phyloP scores from a whole-genome alignment of 768 basidiomycete genomes.

The Cubamyces sp. region DNA sequence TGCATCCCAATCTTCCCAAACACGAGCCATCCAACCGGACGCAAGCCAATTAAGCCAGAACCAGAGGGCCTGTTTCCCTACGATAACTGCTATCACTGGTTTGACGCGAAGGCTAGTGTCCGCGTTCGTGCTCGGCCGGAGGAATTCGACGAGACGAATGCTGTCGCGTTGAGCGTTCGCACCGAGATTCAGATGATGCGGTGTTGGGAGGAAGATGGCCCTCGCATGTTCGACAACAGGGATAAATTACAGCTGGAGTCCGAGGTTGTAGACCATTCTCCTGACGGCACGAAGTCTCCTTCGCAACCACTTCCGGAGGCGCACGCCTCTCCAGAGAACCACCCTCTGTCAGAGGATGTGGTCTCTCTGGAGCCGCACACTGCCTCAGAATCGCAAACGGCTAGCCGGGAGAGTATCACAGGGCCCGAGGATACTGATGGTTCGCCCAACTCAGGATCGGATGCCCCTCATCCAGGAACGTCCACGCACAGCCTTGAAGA shows the following conservation, averaged over 20 bases:
- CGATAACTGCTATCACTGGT: neutral
- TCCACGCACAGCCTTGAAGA: neutral
- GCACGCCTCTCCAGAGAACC: too few species aligned
- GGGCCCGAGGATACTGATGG: neutral
- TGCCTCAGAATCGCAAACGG: too few species aligned
- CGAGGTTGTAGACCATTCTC: too few species aligned
- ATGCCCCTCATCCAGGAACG: neutral
- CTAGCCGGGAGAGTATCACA: too few species aligned
- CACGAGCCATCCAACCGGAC: neutral
- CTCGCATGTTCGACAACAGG: too few species aligned
- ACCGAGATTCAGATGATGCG: neutral
- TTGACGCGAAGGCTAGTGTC: neutral
- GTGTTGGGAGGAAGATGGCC: neutral
- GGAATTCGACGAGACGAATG: neutral
- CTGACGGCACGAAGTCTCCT: too few species aligned
- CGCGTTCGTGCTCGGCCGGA: neutral
- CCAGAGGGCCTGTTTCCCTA: neutral
- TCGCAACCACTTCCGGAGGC: too few species aligned
- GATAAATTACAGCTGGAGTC: too few species aligned
- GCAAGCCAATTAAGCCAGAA: neutral
- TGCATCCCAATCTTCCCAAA: constrained; percentile 5
- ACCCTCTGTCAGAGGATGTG: too few species aligned
- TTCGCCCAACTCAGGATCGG: neutral
- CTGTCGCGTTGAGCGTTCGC: neutral
- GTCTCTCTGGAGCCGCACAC: too few species aligned